phyloP scores from a whole-genome alignment of 805 yeast species.

The Allodekkera sacchari region DNA sequence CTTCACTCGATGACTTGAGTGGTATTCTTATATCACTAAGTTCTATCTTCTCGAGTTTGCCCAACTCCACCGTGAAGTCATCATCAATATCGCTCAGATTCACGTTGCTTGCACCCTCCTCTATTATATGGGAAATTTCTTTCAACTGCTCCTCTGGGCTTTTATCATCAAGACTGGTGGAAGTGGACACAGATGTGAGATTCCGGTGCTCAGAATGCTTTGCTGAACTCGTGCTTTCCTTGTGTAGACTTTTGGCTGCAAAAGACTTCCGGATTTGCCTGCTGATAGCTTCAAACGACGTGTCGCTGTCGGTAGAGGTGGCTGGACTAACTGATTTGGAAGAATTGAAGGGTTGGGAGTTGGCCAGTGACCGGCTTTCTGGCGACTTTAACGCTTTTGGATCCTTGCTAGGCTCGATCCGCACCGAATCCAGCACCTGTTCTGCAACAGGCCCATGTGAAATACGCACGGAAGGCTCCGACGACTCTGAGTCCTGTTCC shows the following conservation, averaged over 20 bases:
- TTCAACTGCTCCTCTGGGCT: conserved; percentile 12
- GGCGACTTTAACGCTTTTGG: too few species aligned
- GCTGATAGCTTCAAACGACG: conserved; percentile 24
- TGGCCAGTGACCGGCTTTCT: too few species aligned
- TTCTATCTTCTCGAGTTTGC: conserved; percentile 23
- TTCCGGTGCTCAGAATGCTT: not conserved
- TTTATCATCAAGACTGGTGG: conserved; percentile 1
- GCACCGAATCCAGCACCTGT: too few species aligned
- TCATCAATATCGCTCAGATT: conserved; percentile 17
- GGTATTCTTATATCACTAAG: conserved; percentile 18
- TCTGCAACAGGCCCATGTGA: too few species aligned
- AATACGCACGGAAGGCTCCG: too few species aligned
- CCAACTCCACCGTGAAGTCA: conserved; percentile 18
- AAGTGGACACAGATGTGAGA: conserved; percentile 2
- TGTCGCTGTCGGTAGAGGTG: conserved; percentile 8
- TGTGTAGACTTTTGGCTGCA: conserved; percentile 13
- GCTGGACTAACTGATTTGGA: too few species aligned
- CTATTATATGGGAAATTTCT: conserved; percentile 13
- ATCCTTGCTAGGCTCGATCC: too few species aligned
- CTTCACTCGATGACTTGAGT: conserved; percentile 10
- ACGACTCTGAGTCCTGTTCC: too few species aligned
- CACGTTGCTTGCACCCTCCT: conserved; percentile 12
- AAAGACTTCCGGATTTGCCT: conserved; percentile 23
- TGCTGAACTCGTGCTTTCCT: not conserved
- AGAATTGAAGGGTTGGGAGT: too few species aligned